phyloP scores from a whole-genome alignment of 805 yeast species.

The Barnettozyma salicaria region DNA sequence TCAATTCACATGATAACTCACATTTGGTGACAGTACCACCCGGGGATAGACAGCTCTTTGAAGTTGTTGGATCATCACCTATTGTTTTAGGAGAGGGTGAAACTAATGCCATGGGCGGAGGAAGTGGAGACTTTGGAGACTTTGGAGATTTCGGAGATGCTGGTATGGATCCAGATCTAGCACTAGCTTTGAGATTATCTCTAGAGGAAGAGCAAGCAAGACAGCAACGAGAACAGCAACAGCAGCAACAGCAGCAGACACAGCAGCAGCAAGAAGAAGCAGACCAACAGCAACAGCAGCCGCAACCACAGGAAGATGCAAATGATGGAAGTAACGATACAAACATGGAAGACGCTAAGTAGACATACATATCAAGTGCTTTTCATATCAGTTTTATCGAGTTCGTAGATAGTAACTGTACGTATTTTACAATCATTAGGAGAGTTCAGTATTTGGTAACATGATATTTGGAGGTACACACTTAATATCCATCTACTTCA shows the following conservation, averaged over 20 bases:
- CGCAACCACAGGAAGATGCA: slow-evolving; percentile 1
- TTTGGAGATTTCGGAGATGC: slow-evolving; percentile 74
- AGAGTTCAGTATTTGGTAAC: background rate
- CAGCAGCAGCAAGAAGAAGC: slow-evolving; percentile 7
- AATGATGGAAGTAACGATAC: slow-evolving; percentile 3
- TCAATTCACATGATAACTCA: slow-evolving; percentile 66
- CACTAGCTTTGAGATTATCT: slow-evolving; percentile 89
- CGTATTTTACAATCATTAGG: no score
- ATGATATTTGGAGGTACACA: background rate
- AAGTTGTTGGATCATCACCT: slow-evolving; percentile 70
- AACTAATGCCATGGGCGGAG: slow-evolving; percentile 32
- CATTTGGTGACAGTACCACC: slow-evolving; percentile 86
- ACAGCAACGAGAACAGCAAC: slow-evolving; percentile 59
- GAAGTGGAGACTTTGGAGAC: slow-evolving; percentile 41
- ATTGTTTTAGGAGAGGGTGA: slow-evolving; percentile 58
- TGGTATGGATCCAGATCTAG: slow-evolving; percentile 93
- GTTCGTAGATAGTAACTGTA: no score
- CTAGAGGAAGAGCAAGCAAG: slow-evolving; percentile 91
- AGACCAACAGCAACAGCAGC: slow-evolving; percentile 2
- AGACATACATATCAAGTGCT: background rate
- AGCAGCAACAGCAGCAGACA: slow-evolving; percentile 3
- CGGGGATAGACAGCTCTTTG: slow-evolving; percentile 79
- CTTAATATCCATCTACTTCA: background rate
- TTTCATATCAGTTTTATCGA: no score
- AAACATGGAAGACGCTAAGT: slow-evolving; percentile 9